Evolutionary conservation across 768 basidiomycete species (phyloP).

Genomic region (Panaeolus cyanescens): DNA sequence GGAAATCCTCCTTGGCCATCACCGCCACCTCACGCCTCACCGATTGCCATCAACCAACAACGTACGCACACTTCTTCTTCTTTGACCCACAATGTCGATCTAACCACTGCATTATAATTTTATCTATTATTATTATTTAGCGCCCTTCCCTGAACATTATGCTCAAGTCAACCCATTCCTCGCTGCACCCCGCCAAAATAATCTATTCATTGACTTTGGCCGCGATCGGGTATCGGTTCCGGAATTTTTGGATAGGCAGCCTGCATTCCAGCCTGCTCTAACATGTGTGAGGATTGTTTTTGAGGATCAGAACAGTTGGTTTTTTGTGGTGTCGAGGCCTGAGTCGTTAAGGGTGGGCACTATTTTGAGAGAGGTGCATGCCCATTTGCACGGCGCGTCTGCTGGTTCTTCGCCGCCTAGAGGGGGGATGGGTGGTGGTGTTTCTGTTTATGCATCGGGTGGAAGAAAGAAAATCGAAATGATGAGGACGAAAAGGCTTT

Average conservation of each 20-base stretch:
- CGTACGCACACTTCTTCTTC: not conserved
- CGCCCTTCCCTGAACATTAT: not conserved
- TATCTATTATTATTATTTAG: too few species aligned
- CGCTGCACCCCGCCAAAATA: not conserved
- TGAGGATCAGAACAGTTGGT: not conserved
- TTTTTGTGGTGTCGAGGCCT: not conserved
- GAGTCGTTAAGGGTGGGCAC: not conserved
- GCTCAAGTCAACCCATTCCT: not conserved
- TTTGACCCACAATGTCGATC: not conserved
- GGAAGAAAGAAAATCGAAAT: not conserved
- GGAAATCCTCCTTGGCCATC: not conserved
- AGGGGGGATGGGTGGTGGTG: not conserved
- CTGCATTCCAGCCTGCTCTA: not conserved
- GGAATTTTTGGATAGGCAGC: not conserved
- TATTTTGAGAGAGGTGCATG: not conserved
- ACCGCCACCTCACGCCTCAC: not conserved
- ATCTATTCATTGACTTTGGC: not conserved
- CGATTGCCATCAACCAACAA: not conserved
- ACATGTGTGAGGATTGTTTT: not conserved
- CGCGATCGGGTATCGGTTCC: not conserved
- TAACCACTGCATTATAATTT: not conserved
- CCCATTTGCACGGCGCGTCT: not conserved
- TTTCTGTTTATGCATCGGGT: not conserved
- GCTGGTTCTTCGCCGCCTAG: not conserved
- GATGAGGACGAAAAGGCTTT: not conserved